Percentiles rank a stretch among this genome's conserved stretches.
These are phyloP conservation scores for Fraxinus velutina DNA, from an alignment of 305 asterid genomes.

Conservation along the genomic window DNA sequence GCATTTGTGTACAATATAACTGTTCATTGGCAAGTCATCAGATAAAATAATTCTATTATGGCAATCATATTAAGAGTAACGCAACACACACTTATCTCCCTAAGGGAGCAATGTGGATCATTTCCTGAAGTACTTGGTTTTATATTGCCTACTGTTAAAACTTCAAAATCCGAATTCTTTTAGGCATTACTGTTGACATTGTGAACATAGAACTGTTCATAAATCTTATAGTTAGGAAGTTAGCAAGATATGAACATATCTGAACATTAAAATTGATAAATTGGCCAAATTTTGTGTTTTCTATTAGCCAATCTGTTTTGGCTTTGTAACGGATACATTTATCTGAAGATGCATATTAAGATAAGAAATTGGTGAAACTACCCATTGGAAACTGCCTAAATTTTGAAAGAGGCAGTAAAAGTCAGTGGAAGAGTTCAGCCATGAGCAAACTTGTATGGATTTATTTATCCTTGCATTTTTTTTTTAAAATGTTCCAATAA, in stretches of 20 bases:
- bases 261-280: neutral
- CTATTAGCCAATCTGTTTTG: neutral
- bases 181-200: neutral
- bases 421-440: slow-evolving; percentile 20
- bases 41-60: neutral
- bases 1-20: neutral
- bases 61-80: neutral
- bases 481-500: slow-evolving; percentile 15
- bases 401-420: neutral
- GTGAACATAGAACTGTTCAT: neutral
- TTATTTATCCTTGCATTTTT: neutral
- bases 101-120: neutral
- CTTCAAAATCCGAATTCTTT: neutral
- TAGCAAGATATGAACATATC: neutral
- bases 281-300: neutral
- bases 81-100: neutral
- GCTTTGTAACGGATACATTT: neutral
- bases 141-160: slow-evolving; percentile 7
- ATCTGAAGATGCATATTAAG: slow-evolving; percentile 16
- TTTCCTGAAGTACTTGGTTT: slow-evolving; percentile 4
- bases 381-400: neutral
- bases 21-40: neutral
- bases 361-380: slow-evolving; percentile 7
- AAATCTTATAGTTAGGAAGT: neutral
- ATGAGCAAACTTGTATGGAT: slow-evolving; percentile 12